Evolutionary conservation across 2,329 filamentous ascomycete genomes (phyloP).

Genomic region (Calonectria henricotiae): DNA sequence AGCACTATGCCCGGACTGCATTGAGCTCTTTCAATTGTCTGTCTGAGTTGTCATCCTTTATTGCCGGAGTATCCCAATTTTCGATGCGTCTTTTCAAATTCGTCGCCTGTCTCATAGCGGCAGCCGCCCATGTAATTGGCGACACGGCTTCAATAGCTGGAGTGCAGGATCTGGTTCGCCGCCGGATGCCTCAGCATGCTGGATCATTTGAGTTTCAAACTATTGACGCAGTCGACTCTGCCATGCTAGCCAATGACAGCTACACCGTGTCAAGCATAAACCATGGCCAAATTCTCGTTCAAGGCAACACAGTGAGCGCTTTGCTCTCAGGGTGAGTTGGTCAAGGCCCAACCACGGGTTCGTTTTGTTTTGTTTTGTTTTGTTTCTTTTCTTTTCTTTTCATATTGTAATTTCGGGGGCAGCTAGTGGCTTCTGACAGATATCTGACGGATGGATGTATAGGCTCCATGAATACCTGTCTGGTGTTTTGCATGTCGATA

Average conservation of each 20-base stretch:
- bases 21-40: background rate
- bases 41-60: background rate
- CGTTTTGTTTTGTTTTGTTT: background rate
- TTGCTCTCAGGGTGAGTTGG: slow-evolving; percentile 7
- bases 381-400: no score
- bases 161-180: background rate
- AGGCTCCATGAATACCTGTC: slow-evolving; percentile 7
- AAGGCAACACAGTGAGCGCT: slow-evolving; percentile 8
- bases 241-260: background rate
- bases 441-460: no score
- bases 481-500: slow-evolving; percentile 3
- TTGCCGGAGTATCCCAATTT: background rate
- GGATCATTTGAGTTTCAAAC: slow-evolving; percentile 5
- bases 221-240: background rate
- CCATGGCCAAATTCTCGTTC: background rate
- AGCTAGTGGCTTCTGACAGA: no score
- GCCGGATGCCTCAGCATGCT: slow-evolving; percentile 3
- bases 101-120: background rate
- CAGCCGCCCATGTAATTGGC: background rate
- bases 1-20: background rate
- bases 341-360: no score
- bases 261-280: slow-evolving; percentile 5
- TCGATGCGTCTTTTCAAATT: slow-evolving; percentile 4
- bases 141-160: background rate
- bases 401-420: no score